Evolutionary conservation across 768 basidiomycete species (phyloP).

Genomic region (Sporobolomyces roseus): DNA sequence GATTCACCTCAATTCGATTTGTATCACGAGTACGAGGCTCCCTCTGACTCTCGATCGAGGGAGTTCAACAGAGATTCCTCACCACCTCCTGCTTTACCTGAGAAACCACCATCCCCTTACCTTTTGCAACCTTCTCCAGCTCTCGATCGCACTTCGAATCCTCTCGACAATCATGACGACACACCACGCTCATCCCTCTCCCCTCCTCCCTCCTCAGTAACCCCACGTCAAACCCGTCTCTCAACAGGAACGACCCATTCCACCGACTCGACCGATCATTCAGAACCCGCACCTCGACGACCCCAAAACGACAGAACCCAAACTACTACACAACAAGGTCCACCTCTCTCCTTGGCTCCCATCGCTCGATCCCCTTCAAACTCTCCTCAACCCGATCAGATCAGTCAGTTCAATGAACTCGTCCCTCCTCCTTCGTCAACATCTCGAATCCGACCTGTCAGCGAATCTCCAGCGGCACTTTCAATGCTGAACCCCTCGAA

Average conservation of each 20-base stretch:
- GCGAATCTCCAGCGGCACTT: no score
- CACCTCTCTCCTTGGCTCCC: background rate
- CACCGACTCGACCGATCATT: background rate
- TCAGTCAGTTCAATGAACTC: no score
- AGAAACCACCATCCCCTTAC: background rate
- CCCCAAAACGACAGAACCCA: background rate
- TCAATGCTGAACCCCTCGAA: no score
- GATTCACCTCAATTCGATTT: constrained; percentile 4
- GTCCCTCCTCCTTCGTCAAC: no score
- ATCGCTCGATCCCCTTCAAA: background rate
- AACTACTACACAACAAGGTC: no score
- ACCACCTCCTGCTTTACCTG: constrained; percentile 1
- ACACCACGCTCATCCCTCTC: background rate
- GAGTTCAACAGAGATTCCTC: no score
- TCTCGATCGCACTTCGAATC: background rate
- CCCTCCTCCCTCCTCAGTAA: background rate
- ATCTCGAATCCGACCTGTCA: no score
- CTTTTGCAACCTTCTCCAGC: background rate
- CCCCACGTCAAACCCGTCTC: background rate
- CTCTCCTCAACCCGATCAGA: background rate
- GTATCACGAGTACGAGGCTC: constrained; percentile 2
- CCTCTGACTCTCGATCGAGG: no score
- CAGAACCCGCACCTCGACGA: background rate
- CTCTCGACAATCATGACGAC: background rate
- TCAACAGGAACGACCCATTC: background rate